phyloP scores from a whole-genome alignment of 139 green algal species.

The Chloropicon primus region DNA sequence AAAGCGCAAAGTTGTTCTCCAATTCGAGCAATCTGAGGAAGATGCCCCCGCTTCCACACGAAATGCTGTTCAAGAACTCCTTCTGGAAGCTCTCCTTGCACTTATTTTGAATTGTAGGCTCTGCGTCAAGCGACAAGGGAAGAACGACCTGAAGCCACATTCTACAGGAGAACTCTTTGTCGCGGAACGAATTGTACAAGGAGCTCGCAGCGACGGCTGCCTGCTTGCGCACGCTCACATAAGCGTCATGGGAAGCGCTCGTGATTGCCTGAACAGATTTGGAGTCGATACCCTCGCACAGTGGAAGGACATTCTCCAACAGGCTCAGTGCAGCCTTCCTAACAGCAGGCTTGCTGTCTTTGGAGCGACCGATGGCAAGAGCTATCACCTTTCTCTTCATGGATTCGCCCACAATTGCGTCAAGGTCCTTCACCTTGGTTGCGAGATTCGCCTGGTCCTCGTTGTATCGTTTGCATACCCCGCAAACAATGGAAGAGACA shows the following conservation, averaged over 20 bases:
- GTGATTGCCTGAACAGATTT: background rate
- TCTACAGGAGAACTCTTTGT: background rate
- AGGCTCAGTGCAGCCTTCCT: slow-evolving; percentile 49
- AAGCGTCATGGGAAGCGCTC: background rate
- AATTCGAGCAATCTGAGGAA: background rate
- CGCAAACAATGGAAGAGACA: background rate
- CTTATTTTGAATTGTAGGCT: background rate
- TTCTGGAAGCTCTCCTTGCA: background rate
- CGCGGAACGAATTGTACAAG: background rate
- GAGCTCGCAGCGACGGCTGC: background rate
- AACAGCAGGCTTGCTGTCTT: slow-evolving; percentile 52
- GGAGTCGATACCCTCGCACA: slow-evolving; percentile 10
- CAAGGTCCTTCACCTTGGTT: too few species aligned
- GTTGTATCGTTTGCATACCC: too few species aligned
- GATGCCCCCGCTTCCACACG: background rate
- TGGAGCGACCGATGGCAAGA: slow-evolving; percentile 30
- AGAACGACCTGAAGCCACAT: background rate
- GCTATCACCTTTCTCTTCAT: too few species aligned
- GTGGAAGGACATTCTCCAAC: slow-evolving; percentile 40
- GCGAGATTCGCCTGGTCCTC: too few species aligned
- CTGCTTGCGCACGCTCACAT: background rate
- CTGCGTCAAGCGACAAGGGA: background rate
- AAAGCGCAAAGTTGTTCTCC: background rate
- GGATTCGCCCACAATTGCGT: too few species aligned
- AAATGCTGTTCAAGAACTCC: background rate